Percentiles rank a stretch among this genome's conserved stretches.
These are phyloP conservation scores for Colletotrichum sp. DNA, from an alignment of 2,329 filamentous ascomycete species.

Conservation along the genomic window DNA sequence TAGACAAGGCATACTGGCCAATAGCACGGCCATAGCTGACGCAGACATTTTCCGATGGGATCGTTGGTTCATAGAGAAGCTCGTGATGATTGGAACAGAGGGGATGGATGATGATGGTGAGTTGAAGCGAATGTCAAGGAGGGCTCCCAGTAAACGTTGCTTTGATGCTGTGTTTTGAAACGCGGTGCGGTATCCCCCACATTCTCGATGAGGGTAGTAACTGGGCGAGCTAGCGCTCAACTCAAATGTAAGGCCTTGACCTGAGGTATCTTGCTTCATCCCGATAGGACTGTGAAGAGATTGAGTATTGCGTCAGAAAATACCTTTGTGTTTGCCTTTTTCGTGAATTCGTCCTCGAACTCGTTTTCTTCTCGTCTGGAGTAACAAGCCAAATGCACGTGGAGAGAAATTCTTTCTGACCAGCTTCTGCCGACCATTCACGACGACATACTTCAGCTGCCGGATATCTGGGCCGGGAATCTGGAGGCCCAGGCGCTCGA, in stretches of 20 bases:
- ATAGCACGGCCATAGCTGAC: neutral
- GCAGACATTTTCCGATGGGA: neutral
- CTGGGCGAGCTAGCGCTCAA: neutral
- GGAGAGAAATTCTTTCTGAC: neutral
- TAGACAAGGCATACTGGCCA: neutral
- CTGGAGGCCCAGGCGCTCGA: neutral
- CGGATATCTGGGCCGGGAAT: neutral
- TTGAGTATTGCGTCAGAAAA: neutral
- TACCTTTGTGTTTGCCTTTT: neutral
- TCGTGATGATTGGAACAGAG: neutral
- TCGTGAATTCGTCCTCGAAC: neutral
- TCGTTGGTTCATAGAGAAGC: neutral
- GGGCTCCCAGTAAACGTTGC: neutral
- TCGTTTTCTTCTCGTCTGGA: neutral
- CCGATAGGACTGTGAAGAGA: neutral
- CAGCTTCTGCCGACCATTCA: neutral
- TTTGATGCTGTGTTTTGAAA: neutral
- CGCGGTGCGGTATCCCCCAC: no score
- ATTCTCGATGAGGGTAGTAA: neutral
- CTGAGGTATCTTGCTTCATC: neutral
- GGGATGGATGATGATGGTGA: fast-evolving
- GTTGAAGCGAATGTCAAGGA: neutral
- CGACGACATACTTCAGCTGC: neutral
- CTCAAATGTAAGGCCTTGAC: neutral
- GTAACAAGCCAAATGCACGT: neutral